Conservation (phyloP, 257 asterid species). For the Avicennia marina region DNA sequence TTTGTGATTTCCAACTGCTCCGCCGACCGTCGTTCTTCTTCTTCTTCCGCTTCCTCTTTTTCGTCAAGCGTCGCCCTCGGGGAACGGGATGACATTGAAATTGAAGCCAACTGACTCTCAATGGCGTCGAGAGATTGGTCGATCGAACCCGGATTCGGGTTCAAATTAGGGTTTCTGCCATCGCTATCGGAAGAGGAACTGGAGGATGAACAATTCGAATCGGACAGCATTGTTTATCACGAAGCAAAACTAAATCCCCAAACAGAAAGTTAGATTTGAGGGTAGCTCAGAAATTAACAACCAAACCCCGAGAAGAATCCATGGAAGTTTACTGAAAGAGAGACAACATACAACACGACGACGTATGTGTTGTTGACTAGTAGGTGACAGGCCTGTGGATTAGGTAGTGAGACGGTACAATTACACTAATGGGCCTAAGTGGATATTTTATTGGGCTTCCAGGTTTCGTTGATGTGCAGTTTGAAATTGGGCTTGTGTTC, state of each 20-base stretch:
- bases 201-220: slow-evolving; percentile 33
- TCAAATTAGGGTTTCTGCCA: slow-evolving; percentile 37
- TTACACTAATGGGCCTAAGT: no score
- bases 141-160: slow-evolving; percentile 40
- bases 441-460: no score
- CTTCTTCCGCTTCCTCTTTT: slow-evolving; percentile 27
- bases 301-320: slow-evolving; percentile 1
- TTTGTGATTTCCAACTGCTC: slow-evolving; percentile 24
- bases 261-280: background rate
- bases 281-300: background rate
- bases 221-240: slow-evolving; percentile 24
- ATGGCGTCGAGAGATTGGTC: slow-evolving; percentile 93
- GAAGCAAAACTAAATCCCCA: background rate
- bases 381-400: no score
- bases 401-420: no score
- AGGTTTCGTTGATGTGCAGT: no score
- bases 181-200: slow-evolving; percentile 34
- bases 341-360: no score
- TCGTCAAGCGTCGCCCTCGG: slow-evolving; percentile 30
- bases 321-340: slow-evolving; percentile 16
- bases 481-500: no score
- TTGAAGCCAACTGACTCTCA: slow-evolving; percentile 84
- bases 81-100: slow-evolving; percentile 56
- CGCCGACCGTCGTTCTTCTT: slow-evolving; percentile 21
- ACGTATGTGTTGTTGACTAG: no score